Evolutionary conservation across 2,329 filamentous ascomycete genomes (phyloP).

Genomic region (Ophiognomonia clavigignenti-juglandacearum): DNA sequence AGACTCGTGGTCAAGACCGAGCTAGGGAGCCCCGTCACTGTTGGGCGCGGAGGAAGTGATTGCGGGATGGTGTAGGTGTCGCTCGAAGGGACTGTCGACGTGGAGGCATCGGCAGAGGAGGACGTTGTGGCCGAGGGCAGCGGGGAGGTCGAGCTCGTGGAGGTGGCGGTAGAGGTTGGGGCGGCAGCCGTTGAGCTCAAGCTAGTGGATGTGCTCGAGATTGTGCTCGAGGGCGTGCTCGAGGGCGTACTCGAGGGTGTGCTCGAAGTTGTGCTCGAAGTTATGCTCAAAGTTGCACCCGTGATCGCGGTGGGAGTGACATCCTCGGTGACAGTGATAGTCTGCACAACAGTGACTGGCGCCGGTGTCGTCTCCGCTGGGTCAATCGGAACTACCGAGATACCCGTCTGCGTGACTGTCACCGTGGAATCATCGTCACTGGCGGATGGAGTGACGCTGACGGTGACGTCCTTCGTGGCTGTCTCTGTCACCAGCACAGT

Average conservation of each 20-base stretch:
- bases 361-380: conserved; percentile 3
- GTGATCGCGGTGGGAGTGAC: too few relatives aligned
- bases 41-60: conserved; percentile 3
- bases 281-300: too few relatives aligned
- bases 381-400: conserved; percentile 10
- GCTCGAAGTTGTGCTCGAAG: too few relatives aligned
- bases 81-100: background rate
- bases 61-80: background rate
- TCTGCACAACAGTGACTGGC: conserved; percentile 8
- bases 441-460: conserved; percentile 1
- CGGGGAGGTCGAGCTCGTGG: background rate
- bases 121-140: background rate
- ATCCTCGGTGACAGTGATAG: conserved; percentile 6
- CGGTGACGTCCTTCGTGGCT: background rate
- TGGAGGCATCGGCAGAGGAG: background rate
- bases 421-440: background rate
- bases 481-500: conserved; percentile 2
- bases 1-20: background rate
- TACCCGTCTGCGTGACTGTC: conserved; percentile 5
- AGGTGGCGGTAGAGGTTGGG: background rate
- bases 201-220: too few relatives aligned
- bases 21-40: background rate
- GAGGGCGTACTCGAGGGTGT: background rate
- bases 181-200: too few relatives aligned
- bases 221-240: background rate